Evolutionary conservation across 2,329 filamentous ascomycete genomes (phyloP).

Genomic region (Byssochlamys sp.): DNA sequence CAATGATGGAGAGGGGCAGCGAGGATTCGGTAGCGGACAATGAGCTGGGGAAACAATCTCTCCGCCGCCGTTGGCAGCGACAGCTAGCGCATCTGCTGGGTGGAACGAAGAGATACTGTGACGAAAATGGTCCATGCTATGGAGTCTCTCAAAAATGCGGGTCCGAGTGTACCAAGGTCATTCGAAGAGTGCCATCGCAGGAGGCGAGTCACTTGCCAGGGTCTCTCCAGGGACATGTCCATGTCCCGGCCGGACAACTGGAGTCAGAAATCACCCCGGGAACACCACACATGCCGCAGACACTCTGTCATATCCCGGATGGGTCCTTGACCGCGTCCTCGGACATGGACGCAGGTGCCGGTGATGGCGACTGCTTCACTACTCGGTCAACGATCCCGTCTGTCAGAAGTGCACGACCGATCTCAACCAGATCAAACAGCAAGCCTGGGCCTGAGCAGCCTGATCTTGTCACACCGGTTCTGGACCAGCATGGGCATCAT

Average conservation of each 20-base stretch:
- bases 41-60: slow-evolving; percentile 19
- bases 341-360: background rate
- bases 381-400: background rate
- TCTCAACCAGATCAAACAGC: background rate
- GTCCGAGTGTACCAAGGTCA: slow-evolving; percentile 48
- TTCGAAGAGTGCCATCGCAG: slow-evolving; percentile 12
- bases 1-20: slow-evolving; percentile 4
- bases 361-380: background rate
- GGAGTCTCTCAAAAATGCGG: slow-evolving; percentile 55
- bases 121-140: slow-evolving; percentile 51
- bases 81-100: slow-evolving; percentile 43
- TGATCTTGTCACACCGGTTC: background rate
- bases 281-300: background rate
- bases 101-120: slow-evolving; percentile 43
- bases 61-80: slow-evolving; percentile 26
- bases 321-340: background rate
- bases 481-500: background rate
- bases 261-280: background rate
- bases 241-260: background rate
- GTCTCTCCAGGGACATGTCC: background rate
- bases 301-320: background rate
- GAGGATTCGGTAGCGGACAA: slow-evolving; percentile 10
- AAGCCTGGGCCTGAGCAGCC: background rate
- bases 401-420: background rate
- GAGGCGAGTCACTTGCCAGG: background rate